Conservation (phyloP, 768 basidiomycete genomes). For the Termitomyces sp. region DNA sequence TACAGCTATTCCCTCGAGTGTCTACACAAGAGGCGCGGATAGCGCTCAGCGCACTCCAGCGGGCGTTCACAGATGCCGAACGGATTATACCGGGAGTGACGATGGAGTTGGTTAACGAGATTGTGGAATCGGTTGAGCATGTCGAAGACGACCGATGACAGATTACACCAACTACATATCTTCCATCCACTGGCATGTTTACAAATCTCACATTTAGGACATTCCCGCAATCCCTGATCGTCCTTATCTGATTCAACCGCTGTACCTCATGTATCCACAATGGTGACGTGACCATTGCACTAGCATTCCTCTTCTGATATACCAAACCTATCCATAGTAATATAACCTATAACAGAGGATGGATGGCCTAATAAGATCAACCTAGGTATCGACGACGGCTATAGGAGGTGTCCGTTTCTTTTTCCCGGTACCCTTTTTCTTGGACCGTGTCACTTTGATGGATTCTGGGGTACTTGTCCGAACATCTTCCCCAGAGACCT, state of each 20-base stretch:
- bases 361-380: not conserved
- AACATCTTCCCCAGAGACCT: slow-evolving; percentile 42
- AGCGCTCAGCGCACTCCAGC: slow-evolving; percentile 80
- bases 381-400: slow-evolving; percentile 6
- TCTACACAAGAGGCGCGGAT: slow-evolving; percentile 89
- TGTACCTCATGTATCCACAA: slow-evolving; percentile 14
- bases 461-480: slow-evolving; percentile 58
- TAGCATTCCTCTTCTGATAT: slow-evolving; percentile 18
- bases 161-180: no score
- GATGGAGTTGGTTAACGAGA: slow-evolving; percentile 89
- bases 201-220: not conserved
- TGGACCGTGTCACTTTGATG: slow-evolving; percentile 71
- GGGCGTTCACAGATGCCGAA: slow-evolving; percentile 94
- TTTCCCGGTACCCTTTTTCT: slow-evolving; percentile 62
- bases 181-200: slow-evolving; percentile 1
- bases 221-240: not conserved
- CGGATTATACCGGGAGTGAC: slow-evolving; percentile 94
- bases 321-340: slow-evolving; percentile 18
- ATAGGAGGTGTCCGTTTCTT: slow-evolving; percentile 56
- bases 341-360: not conserved
- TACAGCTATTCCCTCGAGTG: slow-evolving; percentile 86
- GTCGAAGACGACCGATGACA: slow-evolving; percentile 72
- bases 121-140: slow-evolving; percentile 89
- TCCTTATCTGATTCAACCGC: not conserved
- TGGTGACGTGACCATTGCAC: not conserved